Conservation (phyloP, 192 early-diverging fungal genomes). For the Piromyces finnis region DNA sequence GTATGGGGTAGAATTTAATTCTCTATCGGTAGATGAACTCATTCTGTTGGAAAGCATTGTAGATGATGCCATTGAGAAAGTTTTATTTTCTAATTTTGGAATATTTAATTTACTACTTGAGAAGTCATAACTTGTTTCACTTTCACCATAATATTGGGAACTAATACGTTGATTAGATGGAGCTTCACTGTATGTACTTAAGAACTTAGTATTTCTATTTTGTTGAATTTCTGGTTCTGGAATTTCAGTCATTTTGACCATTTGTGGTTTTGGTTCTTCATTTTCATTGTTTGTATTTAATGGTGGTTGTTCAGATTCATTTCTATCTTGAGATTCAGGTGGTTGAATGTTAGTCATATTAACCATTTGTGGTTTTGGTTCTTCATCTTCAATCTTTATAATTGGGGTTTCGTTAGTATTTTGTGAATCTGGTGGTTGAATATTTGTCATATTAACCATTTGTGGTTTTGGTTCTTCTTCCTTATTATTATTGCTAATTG, state of each 20-base stretch:
- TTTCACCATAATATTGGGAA: background rate
- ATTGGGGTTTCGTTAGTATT: background rate
- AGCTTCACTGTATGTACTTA: background rate
- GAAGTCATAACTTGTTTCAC: background rate
- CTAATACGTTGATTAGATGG: background rate
- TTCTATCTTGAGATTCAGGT: background rate
- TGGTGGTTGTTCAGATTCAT: background rate
- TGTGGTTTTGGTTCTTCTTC: background rate
- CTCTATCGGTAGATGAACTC: background rate
- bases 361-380: background rate
- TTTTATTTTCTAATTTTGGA: background rate
- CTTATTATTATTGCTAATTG: background rate
- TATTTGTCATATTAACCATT: background rate
- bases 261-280: background rate
- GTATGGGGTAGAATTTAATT: background rate
- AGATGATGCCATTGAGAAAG: background rate
- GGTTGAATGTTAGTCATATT: background rate
- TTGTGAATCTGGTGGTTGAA: background rate
- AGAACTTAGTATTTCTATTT: background rate
- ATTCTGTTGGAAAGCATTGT: background rate
- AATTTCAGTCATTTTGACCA: background rate
- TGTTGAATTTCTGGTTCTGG: background rate
- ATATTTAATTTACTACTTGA: background rate
- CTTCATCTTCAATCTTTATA: background rate
- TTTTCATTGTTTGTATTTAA: background rate